Conservation (phyloP, 1,284 basidiomycete genomes). For the Tetrapyrgos nigripes region DNA sequence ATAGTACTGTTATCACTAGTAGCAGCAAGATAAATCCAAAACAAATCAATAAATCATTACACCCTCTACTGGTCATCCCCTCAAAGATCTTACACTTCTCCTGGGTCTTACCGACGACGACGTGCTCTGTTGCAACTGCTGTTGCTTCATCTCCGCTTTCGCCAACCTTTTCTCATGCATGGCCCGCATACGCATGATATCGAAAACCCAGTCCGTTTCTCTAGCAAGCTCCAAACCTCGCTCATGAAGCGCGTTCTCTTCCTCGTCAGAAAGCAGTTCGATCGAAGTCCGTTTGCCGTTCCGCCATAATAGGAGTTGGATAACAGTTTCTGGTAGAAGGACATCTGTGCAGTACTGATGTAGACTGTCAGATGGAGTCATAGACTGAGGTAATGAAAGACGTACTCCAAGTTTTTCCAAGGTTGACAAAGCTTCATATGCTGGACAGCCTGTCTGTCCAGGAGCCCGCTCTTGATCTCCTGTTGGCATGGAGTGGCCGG, state of each 20-base stretch:
- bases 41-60: too few species aligned
- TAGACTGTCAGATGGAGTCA: slow-evolving; percentile 5
- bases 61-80: background rate
- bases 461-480: background rate
- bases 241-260: slow-evolving; percentile 61
- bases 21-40: too few species aligned
- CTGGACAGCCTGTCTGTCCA: slow-evolving; percentile 47
- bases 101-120: background rate
- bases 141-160: background rate
- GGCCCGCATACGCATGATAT: slow-evolving; percentile 58
- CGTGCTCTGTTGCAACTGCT: background rate
- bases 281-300: slow-evolving; percentile 56
- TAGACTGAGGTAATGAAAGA: slow-evolving; percentile 11
- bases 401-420: slow-evolving; percentile 65
- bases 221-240: slow-evolving; percentile 51
- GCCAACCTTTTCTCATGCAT: slow-evolving; percentile 32
- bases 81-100: background rate
- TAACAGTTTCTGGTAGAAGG: slow-evolving; percentile 69
- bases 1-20: background rate
- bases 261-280: slow-evolving; percentile 52
- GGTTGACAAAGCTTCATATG: slow-evolving; percentile 58
- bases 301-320: slow-evolving; percentile 76
- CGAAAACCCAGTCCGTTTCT: slow-evolving; percentile 71
- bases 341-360: slow-evolving; percentile 73
- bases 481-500: slow-evolving; percentile 20